phyloP scores from a whole-genome alignment of 495 filamentous ascomycete genomes.

The Xylaria flabelliformis region DNA sequence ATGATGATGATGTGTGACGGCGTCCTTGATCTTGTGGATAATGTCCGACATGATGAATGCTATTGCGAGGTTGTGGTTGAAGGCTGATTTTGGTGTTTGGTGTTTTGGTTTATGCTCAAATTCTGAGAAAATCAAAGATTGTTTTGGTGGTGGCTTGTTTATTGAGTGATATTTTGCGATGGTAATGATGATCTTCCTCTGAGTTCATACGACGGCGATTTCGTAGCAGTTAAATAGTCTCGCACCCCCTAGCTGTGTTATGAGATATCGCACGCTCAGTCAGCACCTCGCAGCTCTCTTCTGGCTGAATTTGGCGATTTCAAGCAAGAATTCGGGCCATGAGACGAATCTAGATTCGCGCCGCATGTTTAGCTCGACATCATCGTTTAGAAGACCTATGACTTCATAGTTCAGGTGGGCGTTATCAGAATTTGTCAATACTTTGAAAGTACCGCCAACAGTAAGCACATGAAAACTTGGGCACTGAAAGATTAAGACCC shows the following conservation, averaged over 20 bases:
- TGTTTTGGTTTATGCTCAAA: not conserved
- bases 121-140: not conserved
- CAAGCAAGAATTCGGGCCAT: constrained; percentile 17
- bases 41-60: constrained; percentile 19
- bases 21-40: constrained; percentile 23
- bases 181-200: not conserved
- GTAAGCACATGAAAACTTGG: constrained; percentile 14
- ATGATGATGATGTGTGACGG: constrained; percentile 18
- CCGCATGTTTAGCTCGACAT: constrained; percentile 19
- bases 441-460: constrained; percentile 1
- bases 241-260: not conserved
- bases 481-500: not conserved
- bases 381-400: constrained; percentile 15
- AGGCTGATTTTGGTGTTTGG: not conserved
- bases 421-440: constrained; percentile 17
- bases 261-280: constrained; percentile 13
- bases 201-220: not conserved
- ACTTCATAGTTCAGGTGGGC: constrained; percentile 17
- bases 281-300: constrained; percentile 12
- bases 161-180: constrained; percentile 3
- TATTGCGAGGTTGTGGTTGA: not conserved
- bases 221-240: constrained; percentile 2
- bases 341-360: constrained; percentile 19
- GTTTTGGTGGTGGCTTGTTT: not conserved
- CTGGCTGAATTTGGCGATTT: not conserved